Evolutionary conservation across 2,329 filamentous ascomycete genomes (phyloP), one percentile per base, ranked within the genome.

Genomic region (Arthrinium puccinioides): DNA sequence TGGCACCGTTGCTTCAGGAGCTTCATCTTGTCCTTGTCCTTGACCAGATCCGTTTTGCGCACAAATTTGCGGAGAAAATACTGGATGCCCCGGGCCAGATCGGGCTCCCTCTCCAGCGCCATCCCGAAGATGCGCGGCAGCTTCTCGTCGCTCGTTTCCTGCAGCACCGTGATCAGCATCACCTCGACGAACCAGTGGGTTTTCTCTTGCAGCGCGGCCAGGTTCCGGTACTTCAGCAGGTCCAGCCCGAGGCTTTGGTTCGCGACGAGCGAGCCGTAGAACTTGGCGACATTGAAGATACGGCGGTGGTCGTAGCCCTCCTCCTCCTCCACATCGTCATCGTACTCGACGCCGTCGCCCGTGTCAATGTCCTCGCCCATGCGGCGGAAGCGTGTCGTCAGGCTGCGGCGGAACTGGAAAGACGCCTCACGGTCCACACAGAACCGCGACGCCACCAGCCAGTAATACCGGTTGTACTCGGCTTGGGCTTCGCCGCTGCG

Each of bases 381-480:
- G 24, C 79, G 74, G 51, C 84, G 82, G 61, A 96, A 94, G 9
- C 90, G 69, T 49, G 84, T 87, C 81, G 89, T 94, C 1, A 97
- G 67, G 7, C 82, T 78, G 51, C 90, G 88, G 55, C 92, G 86
- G 55, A 97, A 94, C 2, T 86, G 82, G 63, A 90, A 90, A 43
- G 79, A 78, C 47, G 94, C 72, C 49, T 80, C 79, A 47, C 79
- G 79, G 42, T 89, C 85, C 4, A 69, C 69, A 52, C 88, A 94
- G 8, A 96, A 71, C 45, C 82, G 81, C 32, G 76, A 77, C 9
- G 87, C 88, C 25, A 98, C 81, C 1, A 95, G 68, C 0, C 86
- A 85, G 56, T 98, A 98, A 63, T 94, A 98, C 1, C 85, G 86
- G 52, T 98, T 98, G 61, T 96, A 94, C 1, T 72, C 70, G 39